phyloP scores from a whole-genome alignment of 192 early-diverging fungal species.

The Helicostylum pulchrum region DNA sequence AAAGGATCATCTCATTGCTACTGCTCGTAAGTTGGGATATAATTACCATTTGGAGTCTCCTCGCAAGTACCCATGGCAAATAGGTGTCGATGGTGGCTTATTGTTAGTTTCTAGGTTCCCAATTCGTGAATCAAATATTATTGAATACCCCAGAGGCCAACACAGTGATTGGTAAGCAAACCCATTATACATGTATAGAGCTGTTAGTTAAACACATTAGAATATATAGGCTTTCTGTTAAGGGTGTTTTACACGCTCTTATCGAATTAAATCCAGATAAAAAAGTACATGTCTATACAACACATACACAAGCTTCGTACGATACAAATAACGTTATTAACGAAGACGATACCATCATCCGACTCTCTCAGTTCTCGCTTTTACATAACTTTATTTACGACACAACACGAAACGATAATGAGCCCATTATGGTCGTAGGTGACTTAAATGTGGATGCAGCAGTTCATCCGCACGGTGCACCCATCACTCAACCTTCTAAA shows the following conservation, averaged over 20 bases:
- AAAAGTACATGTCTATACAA: constrained; percentile 71
- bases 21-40: constrained; percentile 66
- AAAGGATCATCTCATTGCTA: constrained; percentile 50
- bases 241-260: constrained; percentile 77
- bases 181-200: too few species aligned
- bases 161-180: constrained; percentile 79
- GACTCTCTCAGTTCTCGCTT: constrained; percentile 59
- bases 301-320: constrained; percentile 82
- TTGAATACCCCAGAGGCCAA: constrained; percentile 64
- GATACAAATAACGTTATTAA: constrained; percentile 49
- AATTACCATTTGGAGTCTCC: constrained; percentile 60
- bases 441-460: constrained; percentile 71
- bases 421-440: constrained; percentile 27
- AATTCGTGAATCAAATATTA: constrained; percentile 52
- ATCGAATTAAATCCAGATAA: constrained; percentile 50
- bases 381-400: constrained; percentile 66
- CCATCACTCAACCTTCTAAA: constrained; percentile 33
- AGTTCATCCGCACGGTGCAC: constrained; percentile 18
- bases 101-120: constrained; percentile 72
- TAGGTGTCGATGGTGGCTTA: constrained; percentile 73
- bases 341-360: constrained; percentile 52
- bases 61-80: constrained; percentile 57
- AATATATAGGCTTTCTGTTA: constrained; percentile 58
- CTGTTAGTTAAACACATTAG: too few species aligned
- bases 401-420: constrained; percentile 36